These are phyloP conservation scores for Salvia sclarea DNA, from an alignment of 305 asterid species.

Conservation along the genomic window DNA sequence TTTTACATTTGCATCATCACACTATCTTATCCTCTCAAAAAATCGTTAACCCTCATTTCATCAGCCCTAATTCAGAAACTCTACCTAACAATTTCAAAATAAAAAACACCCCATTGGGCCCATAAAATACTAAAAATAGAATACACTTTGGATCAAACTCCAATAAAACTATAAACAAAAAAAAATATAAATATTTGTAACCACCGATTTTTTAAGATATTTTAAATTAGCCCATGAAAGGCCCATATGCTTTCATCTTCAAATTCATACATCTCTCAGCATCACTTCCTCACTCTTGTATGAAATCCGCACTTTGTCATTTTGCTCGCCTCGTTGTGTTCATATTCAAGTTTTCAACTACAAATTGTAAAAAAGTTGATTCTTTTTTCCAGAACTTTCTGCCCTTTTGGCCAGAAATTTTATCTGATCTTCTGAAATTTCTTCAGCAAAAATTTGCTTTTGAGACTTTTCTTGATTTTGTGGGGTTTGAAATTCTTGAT, in stretches of 20 bases:
- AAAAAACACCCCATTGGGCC: neutral
- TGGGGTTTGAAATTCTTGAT: slow-evolving; percentile 19
- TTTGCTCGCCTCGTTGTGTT: slow-evolving; percentile 25
- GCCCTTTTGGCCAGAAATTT: slow-evolving; percentile 9
- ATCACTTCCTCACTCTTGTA: neutral
- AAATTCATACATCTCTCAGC: neutral
- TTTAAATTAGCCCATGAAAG: neutral
- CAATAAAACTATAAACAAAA: too few species aligned
- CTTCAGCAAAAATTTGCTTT: neutral
- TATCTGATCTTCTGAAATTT: neutral
- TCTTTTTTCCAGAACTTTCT: slow-evolving; percentile 1
- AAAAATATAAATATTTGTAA: neutral
- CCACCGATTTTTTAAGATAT: neutral
- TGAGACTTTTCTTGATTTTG: slow-evolving; percentile 19
- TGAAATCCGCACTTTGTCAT: slow-evolving; percentile 23
- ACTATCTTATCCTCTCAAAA: too few species aligned
- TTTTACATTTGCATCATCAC: too few species aligned
- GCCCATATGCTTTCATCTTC: slow-evolving; percentile 9
- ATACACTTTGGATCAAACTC: neutral
- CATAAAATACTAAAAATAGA: neutral
- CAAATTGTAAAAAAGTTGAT: neutral
- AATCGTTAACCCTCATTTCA: too few species aligned
- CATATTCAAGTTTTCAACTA: neutral
- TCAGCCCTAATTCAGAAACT: too few species aligned
- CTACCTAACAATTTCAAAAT: too few species aligned